A percentile compares a stretch with the other conserved stretches of the same genome.
These are phyloP conservation scores for Begonia peltatifolia DNA, from an alignment of 306 rosid species.

Conservation along the genomic window DNA sequence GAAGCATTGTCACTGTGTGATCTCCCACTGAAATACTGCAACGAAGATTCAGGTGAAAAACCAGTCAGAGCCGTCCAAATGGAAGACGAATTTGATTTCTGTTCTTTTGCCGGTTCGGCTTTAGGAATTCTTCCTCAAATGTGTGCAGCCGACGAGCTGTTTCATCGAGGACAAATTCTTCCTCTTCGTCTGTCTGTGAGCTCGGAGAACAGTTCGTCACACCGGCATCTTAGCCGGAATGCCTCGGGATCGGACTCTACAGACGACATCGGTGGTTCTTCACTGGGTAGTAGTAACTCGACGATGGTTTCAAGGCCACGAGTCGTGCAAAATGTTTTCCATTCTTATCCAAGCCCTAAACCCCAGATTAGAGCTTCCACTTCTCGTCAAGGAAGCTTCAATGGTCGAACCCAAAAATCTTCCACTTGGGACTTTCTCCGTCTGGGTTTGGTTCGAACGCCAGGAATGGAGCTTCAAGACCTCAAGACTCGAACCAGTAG, in stretches of 20 bases:
- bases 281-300: slow-evolving; percentile 20
- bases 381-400: slow-evolving; percentile 10
- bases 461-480: slow-evolving; percentile 59
- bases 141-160: slow-evolving; percentile 77
- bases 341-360: slow-evolving; percentile 59
- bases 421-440: slow-evolving; percentile 69
- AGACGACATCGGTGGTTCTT: slow-evolving; percentile 37
- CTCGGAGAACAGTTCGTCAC: slow-evolving; percentile 28
- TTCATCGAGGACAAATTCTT: slow-evolving; percentile 66
- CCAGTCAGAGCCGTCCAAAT: slow-evolving; percentile 3
- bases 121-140: slow-evolving; percentile 27
- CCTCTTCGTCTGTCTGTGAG: slow-evolving; percentile 47
- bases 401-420: slow-evolving; percentile 29
- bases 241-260: slow-evolving; percentile 18
- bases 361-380: slow-evolving; percentile 31
- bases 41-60: slow-evolving; percentile 10
- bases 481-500: slow-evolving; percentile 30
- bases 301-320: slow-evolving; percentile 1
- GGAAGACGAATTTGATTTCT: slow-evolving; percentile 45
- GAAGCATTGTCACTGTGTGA: slow-evolving; percentile 66
- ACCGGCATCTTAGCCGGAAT: slow-evolving; percentile 13
- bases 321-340: slow-evolving; percentile 39
- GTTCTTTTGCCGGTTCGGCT: slow-evolving; percentile 17
- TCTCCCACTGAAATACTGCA: slow-evolving; percentile 33
- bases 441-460: slow-evolving; percentile 53